Evolutionary conservation across 306 rosid species (phyloP).

Genomic region (Canavalia gladiata): DNA sequence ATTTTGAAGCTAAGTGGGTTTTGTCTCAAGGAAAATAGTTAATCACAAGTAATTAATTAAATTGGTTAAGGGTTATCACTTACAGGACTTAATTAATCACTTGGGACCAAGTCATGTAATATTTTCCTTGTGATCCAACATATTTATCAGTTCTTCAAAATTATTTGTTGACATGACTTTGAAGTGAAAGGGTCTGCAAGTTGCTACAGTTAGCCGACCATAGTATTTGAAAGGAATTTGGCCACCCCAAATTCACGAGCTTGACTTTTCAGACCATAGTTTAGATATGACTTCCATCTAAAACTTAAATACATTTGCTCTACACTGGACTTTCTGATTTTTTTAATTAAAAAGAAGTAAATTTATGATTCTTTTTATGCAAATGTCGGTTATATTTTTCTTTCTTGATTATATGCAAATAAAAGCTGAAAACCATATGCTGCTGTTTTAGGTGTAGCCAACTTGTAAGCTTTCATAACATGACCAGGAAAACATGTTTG

Average conservation of each 20-base stretch:
- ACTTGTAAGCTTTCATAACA: background rate
- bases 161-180: background rate
- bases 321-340: background rate
- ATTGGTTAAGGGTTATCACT: background rate
- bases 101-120: background rate
- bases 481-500: background rate
- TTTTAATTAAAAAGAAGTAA: background rate
- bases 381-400: background rate
- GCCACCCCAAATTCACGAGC: background rate
- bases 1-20: background rate
- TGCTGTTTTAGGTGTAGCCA: background rate
- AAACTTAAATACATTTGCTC: background rate
- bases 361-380: background rate
- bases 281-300: background rate
- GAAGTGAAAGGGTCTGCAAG: background rate
- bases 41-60: background rate
- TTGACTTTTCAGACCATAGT: background rate
- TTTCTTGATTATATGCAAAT: background rate
- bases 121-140: background rate
- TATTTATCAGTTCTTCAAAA: background rate
- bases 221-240: conserved; percentile 1
- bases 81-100: conserved; percentile 1
- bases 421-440: background rate
- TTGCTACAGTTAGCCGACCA: background rate
- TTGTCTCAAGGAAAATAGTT: background rate